Evolutionary conservation across 2,329 filamentous ascomycete genomes (phyloP), one percentile per base, ranked within the genome.

Genomic region (Xylariaceae sp.): DNA sequence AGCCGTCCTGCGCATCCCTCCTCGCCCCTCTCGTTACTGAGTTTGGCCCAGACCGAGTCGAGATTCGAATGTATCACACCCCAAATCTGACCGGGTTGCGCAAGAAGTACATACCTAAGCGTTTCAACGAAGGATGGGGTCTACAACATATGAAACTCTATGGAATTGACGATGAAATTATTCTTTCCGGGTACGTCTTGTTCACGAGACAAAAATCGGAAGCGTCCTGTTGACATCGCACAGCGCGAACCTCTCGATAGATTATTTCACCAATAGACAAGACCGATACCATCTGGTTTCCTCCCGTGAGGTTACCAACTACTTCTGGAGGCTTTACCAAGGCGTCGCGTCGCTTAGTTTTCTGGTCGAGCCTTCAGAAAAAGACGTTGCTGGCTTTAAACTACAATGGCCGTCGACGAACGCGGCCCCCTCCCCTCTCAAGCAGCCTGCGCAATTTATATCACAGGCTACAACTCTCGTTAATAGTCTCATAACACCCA

Each of bases 101-200:
- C 48, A 98, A 98, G 75, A 87, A 87, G 67, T 79, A 90, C 63
- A 85, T 98, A 2, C 95, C 95, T 0, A 90, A 86, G 70, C 83
- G 95, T 19, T 93, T 99, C 71, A 99, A 99, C 65, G 95, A 99
- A 75, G 95, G 95, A 18, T 99, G 95, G 95, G 95, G 95, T 1
- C 76, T 99, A 59, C 95, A 99, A 71, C 95, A 99, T 71, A 99
- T 99, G 93, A 99, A 99, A 80, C 80, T 99, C 0, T 99, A 99
- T 66, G 95, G 95, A 0, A 79, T 96, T 20, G 95, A 99, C 67
- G 92, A 99, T 68, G 92, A 96, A 73, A 89, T 99, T 55, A 93
- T 99, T 62, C 85, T 99, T 67, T 96, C 93, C 7, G 93, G 92
- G 85, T 91, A 81, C 60, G 78, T n/a, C 7, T n/a, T 45, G 2